phyloP scores from a whole-genome alignment of 2,329 filamentous ascomycete genomes.

The Colletotrichum kahawae region DNA sequence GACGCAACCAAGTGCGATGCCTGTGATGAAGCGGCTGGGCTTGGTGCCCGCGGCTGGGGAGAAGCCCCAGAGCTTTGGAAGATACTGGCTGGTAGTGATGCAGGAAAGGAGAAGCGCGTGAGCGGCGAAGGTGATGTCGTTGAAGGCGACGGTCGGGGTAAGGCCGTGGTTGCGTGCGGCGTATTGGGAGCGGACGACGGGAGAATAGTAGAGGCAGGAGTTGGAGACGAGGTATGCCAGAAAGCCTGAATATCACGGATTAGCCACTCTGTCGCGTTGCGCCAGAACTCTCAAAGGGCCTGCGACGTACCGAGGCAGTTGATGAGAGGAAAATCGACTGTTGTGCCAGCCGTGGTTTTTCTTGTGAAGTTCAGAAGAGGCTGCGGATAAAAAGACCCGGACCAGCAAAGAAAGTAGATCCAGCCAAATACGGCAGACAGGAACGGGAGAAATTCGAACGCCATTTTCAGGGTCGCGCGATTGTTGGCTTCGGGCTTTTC shows the following conservation, averaged over 20 bases:
- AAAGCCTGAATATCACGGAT: conserved; percentile 62
- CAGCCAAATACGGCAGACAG: conserved; percentile 71
- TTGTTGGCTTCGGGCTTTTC: background rate
- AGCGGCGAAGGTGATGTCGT: conserved; percentile 86
- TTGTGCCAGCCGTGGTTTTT: conserved; percentile 80
- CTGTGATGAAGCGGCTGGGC: conserved; percentile 66
- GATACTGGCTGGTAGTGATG: conserved; percentile 78
- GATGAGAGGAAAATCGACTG: conserved; percentile 84
- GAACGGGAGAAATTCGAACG: conserved; percentile 46
- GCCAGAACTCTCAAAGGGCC: background rate
- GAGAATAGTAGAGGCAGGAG: conserved; percentile 77
- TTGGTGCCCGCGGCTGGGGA: conserved; percentile 60
- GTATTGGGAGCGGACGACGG: conserved; percentile 81
- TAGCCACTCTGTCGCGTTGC: background rate
- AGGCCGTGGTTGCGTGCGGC: conserved; percentile 77
- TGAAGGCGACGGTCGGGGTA: conserved; percentile 83
- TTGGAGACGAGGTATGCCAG: conserved; percentile 79
- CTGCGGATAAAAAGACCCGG: conserved; percentile 91
- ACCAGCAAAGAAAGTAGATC: conserved; percentile 81
- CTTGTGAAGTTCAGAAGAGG: conserved; percentile 79
- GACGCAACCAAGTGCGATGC: conserved; percentile 73
- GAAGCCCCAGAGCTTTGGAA: conserved; percentile 82
- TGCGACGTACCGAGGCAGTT: conserved; percentile 63
- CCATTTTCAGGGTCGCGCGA: conserved; percentile 13
- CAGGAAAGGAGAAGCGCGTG: conserved; percentile 78